Percentiles rank a stretch among this genome's conserved stretches.
Evolutionary conservation across 768 basidiomycete genomes (phyloP).

Genomic region (Russula emetica): DNA sequence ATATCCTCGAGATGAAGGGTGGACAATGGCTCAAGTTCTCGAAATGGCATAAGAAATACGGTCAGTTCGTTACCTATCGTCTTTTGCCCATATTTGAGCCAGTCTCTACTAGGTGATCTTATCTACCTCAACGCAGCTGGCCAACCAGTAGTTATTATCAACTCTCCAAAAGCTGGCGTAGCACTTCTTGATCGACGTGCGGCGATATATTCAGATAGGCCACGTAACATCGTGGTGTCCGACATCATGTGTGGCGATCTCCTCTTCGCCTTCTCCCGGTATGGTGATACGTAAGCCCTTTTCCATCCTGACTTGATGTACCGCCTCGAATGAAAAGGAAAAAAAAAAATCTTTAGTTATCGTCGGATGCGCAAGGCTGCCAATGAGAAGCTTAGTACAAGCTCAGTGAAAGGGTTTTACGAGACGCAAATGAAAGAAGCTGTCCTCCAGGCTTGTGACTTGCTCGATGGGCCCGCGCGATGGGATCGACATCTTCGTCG

Average conservation of each 20-base stretch:
- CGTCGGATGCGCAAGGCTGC: not conserved
- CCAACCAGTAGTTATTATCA: not conserved
- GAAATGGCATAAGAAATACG: not conserved
- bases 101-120: not conserved
- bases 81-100: not conserved
- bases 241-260: constrained; percentile 1
- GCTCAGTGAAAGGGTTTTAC: not conserved
- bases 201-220: not conserved
- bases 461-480: not conserved
- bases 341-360: not conserved
- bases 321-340: not conserved
- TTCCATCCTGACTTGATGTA: not conserved
- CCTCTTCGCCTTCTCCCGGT: not conserved
- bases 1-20: not conserved
- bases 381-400: not conserved
- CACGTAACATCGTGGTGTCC: not conserved
- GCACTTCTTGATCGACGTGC: constrained; percentile 2
- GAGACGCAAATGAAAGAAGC: constrained; percentile 1
- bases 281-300: not conserved
- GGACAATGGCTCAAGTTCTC: not conserved
- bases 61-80: not conserved
- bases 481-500: constrained; percentile 2
- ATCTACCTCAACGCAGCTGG: constrained; percentile 2
- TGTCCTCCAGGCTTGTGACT: not conserved
- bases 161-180: not conserved